Base-by-base conservation (phyloP, 2,329 filamentous ascomycete species). In the Penicillium sp. region DNA sequence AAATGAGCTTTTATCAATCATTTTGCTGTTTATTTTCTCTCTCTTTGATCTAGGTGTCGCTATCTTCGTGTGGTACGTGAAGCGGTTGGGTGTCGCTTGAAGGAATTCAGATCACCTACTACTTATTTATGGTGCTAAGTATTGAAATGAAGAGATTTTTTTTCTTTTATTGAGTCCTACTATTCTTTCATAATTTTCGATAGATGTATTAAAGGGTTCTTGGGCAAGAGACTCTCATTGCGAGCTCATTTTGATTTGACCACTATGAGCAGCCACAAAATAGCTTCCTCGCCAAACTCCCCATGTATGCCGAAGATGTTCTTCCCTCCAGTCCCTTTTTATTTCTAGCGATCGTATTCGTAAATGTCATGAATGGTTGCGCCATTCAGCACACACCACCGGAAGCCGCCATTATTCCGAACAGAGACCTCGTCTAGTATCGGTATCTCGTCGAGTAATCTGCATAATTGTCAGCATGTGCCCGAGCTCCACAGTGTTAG, bases 361-460 rank as follows among this genome's bases (percentile, higher is more conserved):
- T 65, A 52, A 63, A 55, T 4, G 21, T 65, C 62, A 54, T 65
- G 49, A 63, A 52, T 26, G 2, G 16, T 26, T 27, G 33, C 14
- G 29, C 27, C 29, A 54, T 31, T 37, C 45, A 44, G 47, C 35
- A 46, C 27, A 27, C 10, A 51, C 31, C 22, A 49, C 49, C 49
- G 35, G 19, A 35, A 39, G 53, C 52, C 49, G 51, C 42, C 39
- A 51, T 33, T 46, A 29, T 29, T 49, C 21, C 10, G 46, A 13
- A 26, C 22, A 33, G 4, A 8, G 4, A 8, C 27, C 46, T 19
- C 26, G 44, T 31, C 67, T 60, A 90, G 71, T 90, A 90, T 56
- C 87, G 79, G 69, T 89, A 90, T 69, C 87, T 80, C 2, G 87
- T 90, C 35, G 85, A 88, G 69, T 89, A 89, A 71, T 83, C 76